phyloP scores from a whole-genome alignment of 306 rosid species.

The Hippophae gyantsensis region DNA sequence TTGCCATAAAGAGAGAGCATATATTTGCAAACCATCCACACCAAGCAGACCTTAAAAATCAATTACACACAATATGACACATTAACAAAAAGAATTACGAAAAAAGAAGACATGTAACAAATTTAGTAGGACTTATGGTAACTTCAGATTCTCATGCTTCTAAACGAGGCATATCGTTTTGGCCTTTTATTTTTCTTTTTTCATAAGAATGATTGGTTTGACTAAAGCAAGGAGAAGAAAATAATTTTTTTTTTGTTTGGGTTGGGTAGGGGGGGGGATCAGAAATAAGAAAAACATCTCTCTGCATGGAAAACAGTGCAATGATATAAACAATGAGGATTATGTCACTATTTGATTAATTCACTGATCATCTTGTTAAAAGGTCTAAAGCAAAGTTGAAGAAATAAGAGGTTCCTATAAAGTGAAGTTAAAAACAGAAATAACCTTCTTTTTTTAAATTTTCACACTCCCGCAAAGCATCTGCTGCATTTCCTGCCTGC shows the following conservation, averaged over 20 bases:
- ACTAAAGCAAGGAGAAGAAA: too few species aligned
- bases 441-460: slow-evolving; percentile 66
- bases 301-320: too few species aligned
- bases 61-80: slow-evolving; percentile 16
- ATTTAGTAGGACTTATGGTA: too few species aligned
- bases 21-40: slow-evolving; percentile 58
- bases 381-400: slow-evolving; percentile 3
- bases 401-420: neutral
- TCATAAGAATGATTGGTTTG: too few species aligned
- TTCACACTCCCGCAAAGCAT: slow-evolving; percentile 77
- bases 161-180: too few species aligned
- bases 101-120: neutral
- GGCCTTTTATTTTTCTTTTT: too few species aligned
- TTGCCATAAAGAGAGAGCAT: slow-evolving; percentile 77
- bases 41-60: slow-evolving; percentile 61
- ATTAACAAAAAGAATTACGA: slow-evolving; percentile 4
- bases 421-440: slow-evolving; percentile 12
- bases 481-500: slow-evolving; percentile 74
- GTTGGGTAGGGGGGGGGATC: too few species aligned
- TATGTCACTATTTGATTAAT: neutral
- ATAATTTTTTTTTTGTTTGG: too few species aligned
- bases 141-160: too few species aligned
- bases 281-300: too few species aligned
- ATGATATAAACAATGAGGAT: neutral
- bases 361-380: slow-evolving; percentile 1